Conservation (phyloP, 805 yeast genomes). For the Starmera caribaea region DNA sequence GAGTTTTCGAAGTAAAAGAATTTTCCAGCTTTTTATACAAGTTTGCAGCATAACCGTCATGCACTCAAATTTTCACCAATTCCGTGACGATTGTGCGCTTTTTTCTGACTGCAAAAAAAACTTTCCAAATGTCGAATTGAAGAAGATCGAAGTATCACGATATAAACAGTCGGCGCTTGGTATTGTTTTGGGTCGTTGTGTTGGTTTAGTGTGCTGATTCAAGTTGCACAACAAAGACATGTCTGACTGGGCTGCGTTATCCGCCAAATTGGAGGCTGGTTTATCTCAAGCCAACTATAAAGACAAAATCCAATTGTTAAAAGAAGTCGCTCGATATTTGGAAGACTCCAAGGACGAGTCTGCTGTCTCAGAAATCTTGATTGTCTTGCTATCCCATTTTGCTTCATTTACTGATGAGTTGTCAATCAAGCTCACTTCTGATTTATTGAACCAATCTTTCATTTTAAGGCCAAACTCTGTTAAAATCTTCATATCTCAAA, state of each 20-base stretch:
- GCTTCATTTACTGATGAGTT: slow-evolving; percentile 6
- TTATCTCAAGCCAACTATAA: slow-evolving; percentile 12
- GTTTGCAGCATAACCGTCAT: background rate
- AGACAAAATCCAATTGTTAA: slow-evolving; percentile 15
- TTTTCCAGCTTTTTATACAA: background rate
- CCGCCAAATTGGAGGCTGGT: slow-evolving; percentile 12
- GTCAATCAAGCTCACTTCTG: slow-evolving; percentile 4
- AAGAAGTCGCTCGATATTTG: background rate
- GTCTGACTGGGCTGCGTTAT: slow-evolving; percentile 13
- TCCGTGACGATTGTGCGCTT: no score
- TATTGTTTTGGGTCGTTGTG: no score
- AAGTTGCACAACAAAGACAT: background rate
- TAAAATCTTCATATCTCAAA: slow-evolving; percentile 10
- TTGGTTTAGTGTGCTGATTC: no score
- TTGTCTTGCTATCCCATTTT: slow-evolving; percentile 9
- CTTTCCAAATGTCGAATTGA: no score
- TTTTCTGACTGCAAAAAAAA: no score
- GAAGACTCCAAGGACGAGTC: slow-evolving; percentile 2
- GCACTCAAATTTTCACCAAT: background rate
- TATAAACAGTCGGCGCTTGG: no score
- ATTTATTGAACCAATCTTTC: slow-evolving; percentile 9
- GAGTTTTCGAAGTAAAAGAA: slow-evolving; percentile 1
- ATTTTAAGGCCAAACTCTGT: slow-evolving; percentile 2
- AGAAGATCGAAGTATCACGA: no score
- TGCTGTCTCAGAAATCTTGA: slow-evolving; percentile 11